phyloP scores from a whole-genome alignment of 768 basidiomycete genomes.

The Lanmaoa pseudosensibilis region DNA sequence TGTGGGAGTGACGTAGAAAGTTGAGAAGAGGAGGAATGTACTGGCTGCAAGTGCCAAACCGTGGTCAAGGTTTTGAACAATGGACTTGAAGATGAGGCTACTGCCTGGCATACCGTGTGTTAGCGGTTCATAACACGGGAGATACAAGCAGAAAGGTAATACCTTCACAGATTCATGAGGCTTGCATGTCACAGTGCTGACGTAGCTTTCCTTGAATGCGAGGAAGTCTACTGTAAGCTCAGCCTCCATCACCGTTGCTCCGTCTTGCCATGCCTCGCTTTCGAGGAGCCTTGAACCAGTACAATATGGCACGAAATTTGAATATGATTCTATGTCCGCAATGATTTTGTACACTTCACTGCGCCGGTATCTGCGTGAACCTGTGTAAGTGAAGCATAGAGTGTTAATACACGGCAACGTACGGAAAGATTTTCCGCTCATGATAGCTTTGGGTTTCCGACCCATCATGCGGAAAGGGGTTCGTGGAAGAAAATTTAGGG shows the following conservation, averaged over 20 bases:
- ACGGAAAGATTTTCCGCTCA: constrained; percentile 89
- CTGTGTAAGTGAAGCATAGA: constrained; percentile 9
- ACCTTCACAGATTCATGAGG: constrained; percentile 80
- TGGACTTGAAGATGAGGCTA: constrained; percentile 67
- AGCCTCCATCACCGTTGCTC: constrained; percentile 62
- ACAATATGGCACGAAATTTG: constrained; percentile 88
- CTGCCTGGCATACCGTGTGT: constrained; percentile 49
- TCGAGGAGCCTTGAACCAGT: constrained; percentile 64
- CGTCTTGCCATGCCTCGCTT: constrained; percentile 29
- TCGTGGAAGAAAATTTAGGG: constrained; percentile 47
- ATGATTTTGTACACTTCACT: constrained; percentile 83
- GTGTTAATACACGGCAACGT: constrained; percentile 36
- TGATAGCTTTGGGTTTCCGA: constrained; percentile 63
- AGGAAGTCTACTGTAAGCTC: constrained; percentile 90
- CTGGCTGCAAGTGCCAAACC: constrained; percentile 71
- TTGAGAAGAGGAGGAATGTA: constrained; percentile 43
- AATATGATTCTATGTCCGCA: constrained; percentile 84
- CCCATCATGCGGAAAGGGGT: constrained; percentile 35
- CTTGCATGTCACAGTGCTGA: constrained; percentile 77
- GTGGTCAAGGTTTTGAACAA: constrained; percentile 74
- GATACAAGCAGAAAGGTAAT: neutral
- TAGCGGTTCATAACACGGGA: constrained; percentile 2
- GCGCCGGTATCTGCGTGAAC: constrained; percentile 62
- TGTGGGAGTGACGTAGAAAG: constrained; percentile 23
- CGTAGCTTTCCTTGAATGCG: constrained; percentile 82